Evolutionary conservation across 2,329 filamentous ascomycete species (phyloP).

Genomic region (Pestalotiopsis sp.): DNA sequence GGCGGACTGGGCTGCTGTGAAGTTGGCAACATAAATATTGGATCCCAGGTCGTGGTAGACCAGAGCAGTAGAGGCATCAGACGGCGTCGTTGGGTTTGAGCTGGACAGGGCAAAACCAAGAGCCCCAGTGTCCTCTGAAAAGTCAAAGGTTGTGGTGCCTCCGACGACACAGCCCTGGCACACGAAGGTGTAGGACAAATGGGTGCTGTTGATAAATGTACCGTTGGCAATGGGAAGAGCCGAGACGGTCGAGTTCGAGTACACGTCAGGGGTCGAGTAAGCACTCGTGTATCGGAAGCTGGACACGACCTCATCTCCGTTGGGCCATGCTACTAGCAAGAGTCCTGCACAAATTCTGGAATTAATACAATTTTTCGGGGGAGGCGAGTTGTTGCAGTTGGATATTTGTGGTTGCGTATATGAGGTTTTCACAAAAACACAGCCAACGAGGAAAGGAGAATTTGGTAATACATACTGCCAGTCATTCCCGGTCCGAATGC

Average conservation of each 20-base stretch:
- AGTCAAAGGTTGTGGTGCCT: background rate
- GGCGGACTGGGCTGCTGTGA: background rate
- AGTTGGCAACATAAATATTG: conserved; percentile 9
- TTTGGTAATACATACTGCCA: background rate
- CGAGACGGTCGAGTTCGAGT: background rate
- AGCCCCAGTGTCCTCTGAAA: background rate
- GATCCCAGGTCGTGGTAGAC: conserved; percentile 1
- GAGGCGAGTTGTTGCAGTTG: no score
- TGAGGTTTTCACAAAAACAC: background rate
- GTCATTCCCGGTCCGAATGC: conserved; percentile 1
- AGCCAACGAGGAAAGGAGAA: background rate
- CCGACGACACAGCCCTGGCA: background rate
- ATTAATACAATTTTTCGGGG: background rate
- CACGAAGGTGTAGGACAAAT: conserved; percentile 5
- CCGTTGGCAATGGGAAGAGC: conserved; percentile 2
- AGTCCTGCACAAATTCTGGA: background rate
- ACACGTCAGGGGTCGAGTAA: conserved; percentile 4
- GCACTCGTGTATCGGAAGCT: background rate
- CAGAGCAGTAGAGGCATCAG: background rate
- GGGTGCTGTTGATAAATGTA: conserved; percentile 9
- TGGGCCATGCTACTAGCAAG: conserved; percentile 7
- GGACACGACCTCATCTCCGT: conserved; percentile 4
- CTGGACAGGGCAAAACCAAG: conserved; percentile 1
- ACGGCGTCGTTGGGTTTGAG: conserved; percentile 1
- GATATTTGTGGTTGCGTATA: no score